Evolutionary conservation across 2,329 filamentous ascomycete species (phyloP).

Genomic region (Elsinoe necatrix): DNA sequence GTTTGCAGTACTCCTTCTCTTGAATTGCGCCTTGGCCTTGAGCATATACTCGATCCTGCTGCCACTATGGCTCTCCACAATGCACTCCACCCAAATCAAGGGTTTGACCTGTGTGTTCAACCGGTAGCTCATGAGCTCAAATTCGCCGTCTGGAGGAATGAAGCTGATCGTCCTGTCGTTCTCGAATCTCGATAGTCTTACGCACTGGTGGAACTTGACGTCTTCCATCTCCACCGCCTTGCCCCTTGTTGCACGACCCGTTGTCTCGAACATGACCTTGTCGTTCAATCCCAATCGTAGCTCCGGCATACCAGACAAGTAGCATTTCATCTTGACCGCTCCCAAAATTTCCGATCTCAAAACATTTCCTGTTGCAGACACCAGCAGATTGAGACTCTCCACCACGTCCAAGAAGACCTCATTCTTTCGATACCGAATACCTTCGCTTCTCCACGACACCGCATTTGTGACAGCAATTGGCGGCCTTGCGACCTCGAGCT

Average conservation of each 20-base stretch:
- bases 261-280: conserved; percentile 99
- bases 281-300: conserved; percentile 90
- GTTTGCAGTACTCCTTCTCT: conserved; percentile 92
- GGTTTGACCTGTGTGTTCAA: conserved; percentile 98
- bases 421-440: conserved; percentile 97
- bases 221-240: conserved; percentile 99
- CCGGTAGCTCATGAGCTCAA: conserved; percentile 98
- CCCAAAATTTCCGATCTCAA: conserved; percentile 92
- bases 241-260: conserved; percentile 81
- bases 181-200: conserved; percentile 89
- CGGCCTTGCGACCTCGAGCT: conserved; percentile 87
- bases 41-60: conserved; percentile 98
- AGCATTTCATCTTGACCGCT: conserved; percentile 99
- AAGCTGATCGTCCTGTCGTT: conserved; percentile 98
- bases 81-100: conserved; percentile 96
- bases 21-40: conserved; percentile 96
- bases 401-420: conserved; percentile 98
- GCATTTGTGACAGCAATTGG: conserved; percentile 98
- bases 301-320: conserved; percentile 96
- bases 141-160: conserved; percentile 96
- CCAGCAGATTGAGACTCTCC: conserved; percentile 90
- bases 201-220: conserved; percentile 98
- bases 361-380: conserved; percentile 90
- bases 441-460: conserved; percentile 95
- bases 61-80: conserved; percentile 91